Base-by-base conservation (phyloP, 768 basidiomycete genomes). In the Boletus tomentosulus region DNA sequence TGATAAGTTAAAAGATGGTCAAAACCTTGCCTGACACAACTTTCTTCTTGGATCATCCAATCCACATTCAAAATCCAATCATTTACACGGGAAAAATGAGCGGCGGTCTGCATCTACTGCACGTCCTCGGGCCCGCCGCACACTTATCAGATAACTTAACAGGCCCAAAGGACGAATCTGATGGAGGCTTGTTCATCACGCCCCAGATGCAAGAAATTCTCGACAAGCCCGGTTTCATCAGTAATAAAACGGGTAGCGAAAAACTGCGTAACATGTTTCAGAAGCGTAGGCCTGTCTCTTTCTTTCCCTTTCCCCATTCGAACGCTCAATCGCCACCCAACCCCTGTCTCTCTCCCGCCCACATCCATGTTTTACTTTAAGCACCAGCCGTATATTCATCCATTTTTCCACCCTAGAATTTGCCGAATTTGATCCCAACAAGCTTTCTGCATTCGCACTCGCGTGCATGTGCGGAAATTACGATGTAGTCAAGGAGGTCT, bases 261-360 rank as follows among this genome's bases (percentile, higher is more conserved):
- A 56, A 22, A 46, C 56, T 71, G 45, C 66, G 68, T 37, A 9
- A 35, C 3, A 71, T 69, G 67, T 69, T 71, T 42, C 67, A 65
- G 46, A 56, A 13, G 31, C 63, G 67, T 69, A 43, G 31, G 48
- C 12, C 62, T 63, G 8, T 39, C 25, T n/a, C 24, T 28, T 37
- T 31, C 30, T 45, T 25, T 28, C 7, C 22, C 45, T 30, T 52
- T n/a, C n/a, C 34, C 48, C 16, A 2, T 25, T 4, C 50, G 44
- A 35, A 45, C 44, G 11, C 27, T 9, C n/a, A 9, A n/a, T 19
- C 7, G 5, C 13, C 25, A 27, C 16, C 16, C 22, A 15, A 31
- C 34, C 46, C 41, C 38, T 53, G 33, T 53, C 35, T 28, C 27
- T 44, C 30, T 4, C 37, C 8, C 15, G 12, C 24, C 19, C 39